phyloP scores from a whole-genome alignment of 1,284 basidiomycete genomes.

The Sutorius eximius region DNA sequence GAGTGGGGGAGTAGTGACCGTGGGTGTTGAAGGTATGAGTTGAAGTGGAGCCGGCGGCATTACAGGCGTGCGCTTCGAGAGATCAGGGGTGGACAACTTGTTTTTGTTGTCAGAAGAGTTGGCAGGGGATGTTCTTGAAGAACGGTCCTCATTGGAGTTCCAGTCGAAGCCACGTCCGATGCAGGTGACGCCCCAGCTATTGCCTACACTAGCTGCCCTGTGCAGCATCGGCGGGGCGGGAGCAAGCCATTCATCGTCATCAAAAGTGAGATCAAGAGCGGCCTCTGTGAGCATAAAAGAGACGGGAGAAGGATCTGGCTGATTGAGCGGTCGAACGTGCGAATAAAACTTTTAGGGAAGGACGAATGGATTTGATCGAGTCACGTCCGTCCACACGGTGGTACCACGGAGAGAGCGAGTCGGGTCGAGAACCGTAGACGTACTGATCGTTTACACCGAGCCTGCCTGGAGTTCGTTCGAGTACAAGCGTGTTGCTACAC shows the following conservation, averaged over 20 bases:
- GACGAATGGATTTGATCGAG: slow-evolving; percentile 1
- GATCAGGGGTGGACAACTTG: slow-evolving; percentile 13
- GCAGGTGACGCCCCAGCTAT: slow-evolving; percentile 79
- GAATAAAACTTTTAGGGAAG: neutral
- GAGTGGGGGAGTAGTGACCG: slow-evolving; percentile 12
- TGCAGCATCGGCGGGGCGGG: slow-evolving; percentile 51
- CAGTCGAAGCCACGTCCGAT: slow-evolving; percentile 82
- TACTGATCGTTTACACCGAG: neutral
- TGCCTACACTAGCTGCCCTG: slow-evolving; percentile 62
- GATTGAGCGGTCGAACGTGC: slow-evolving; percentile 3
- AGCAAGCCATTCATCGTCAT: slow-evolving; percentile 61
- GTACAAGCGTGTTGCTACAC: neutral
- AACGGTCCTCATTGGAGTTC: slow-evolving; percentile 45
- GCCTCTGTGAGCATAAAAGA: slow-evolving; percentile 56
- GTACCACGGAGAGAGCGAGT: neutral
- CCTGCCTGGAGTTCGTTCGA: neutral
- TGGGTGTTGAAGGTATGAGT: slow-evolving; percentile 17
- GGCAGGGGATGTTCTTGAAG: slow-evolving; percentile 9
- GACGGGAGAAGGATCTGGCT: neutral
- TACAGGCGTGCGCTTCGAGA: slow-evolving; percentile 4
- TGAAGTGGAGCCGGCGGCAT: slow-evolving; percentile 7
- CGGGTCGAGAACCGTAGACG: neutral
- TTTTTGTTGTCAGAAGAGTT: slow-evolving; percentile 8
- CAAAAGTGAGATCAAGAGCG: slow-evolving; percentile 59
- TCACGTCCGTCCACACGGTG: slow-evolving; percentile 18